A percentile compares a stretch with the other conserved stretches of the same genome.
These are phyloP conservation scores for Botrytis squamosa DNA, from an alignment of 2,329 filamentous ascomycete species.

Conservation along the genomic window DNA sequence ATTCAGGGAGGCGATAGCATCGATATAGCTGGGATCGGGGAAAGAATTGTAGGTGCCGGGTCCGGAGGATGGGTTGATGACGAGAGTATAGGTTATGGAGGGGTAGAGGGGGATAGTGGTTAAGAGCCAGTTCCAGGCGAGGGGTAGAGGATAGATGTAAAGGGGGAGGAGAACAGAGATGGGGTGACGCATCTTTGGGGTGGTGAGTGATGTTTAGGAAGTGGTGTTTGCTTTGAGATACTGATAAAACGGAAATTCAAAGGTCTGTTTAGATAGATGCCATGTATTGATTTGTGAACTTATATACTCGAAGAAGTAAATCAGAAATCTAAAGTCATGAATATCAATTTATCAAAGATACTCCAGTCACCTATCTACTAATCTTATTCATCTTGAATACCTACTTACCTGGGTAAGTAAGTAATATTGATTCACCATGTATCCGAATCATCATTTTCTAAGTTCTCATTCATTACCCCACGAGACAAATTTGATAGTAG, in stretches of 20 bases:
- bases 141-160: not conserved
- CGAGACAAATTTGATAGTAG: not conserved
- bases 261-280: not conserved
- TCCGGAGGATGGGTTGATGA: conserved; percentile 5
- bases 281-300: not conserved
- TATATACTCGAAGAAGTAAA: not conserved
- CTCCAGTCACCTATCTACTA: not conserved
- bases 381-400: not conserved
- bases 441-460: not conserved
- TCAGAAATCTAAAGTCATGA: not conserved
- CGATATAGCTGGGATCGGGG: not conserved
- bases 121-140: conserved; percentile 1
- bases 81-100: not conserved
- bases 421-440: not conserved
- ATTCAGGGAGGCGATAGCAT: not conserved
- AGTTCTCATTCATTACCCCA: not conserved
- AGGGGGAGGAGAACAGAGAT: conserved; percentile 8
- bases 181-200: not conserved
- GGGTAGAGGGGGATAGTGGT: not conserved
- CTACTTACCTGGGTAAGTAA: not conserved
- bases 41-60: not conserved
- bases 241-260: not conserved
- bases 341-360: not conserved
- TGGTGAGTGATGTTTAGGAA: not conserved
- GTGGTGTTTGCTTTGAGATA: not conserved